These are phyloP conservation scores for Rhododendron kiyosumense DNA, from an alignment of 148 eudicot species.

Conservation along the genomic window DNA sequence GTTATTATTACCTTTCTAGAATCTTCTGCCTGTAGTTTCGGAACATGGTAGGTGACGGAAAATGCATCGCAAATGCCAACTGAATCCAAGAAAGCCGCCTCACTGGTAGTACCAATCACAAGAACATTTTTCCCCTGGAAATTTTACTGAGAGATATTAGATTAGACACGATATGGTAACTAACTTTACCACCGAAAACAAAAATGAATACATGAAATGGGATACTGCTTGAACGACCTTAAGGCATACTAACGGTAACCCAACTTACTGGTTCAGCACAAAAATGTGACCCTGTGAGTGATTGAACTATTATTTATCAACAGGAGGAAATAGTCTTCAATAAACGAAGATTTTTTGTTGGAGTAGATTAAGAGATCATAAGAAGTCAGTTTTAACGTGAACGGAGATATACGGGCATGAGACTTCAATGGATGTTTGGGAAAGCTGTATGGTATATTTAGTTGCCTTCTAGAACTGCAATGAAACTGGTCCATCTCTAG, in stretches of 20 bases:
- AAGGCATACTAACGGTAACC: neutral
- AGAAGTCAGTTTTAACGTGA: neutral
- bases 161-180: neutral
- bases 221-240: neutral
- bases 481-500: neutral
- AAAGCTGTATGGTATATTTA: no score
- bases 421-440: neutral
- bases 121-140: conserved; percentile 83
- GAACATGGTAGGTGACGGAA: conserved; percentile 81
- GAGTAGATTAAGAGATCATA: neutral
- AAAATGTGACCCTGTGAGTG: neutral
- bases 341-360: neutral
- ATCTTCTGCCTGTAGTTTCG: conserved; percentile 73
- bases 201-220: neutral
- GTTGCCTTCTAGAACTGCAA: neutral
- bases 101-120: conserved; percentile 91
- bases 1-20: conserved; percentile 60
- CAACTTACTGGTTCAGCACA: neutral
- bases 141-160: neutral
- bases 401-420: neutral
- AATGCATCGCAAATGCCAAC: conserved; percentile 83
- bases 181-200: neutral
- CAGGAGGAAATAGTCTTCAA: neutral
- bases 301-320: neutral
- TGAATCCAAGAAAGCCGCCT: conserved; percentile 74